Percentiles rank a stretch among this genome's conserved stretches.
These are phyloP conservation scores for Zasmidium citrigriseum DNA, from an alignment of 2,329 filamentous ascomycete genomes.

Conservation along the genomic window DNA sequence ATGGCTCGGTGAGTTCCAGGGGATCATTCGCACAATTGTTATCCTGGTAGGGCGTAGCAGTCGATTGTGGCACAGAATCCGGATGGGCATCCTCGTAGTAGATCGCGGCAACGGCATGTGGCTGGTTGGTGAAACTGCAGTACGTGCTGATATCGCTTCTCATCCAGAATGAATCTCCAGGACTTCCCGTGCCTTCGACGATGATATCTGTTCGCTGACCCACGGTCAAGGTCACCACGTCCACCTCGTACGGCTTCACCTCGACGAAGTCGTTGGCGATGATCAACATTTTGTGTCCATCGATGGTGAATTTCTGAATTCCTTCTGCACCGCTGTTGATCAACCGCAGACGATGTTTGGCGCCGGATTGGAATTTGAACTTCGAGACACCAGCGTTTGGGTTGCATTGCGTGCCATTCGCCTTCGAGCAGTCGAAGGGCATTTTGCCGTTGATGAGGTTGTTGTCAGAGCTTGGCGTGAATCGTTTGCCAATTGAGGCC, in stretches of 20 bases:
- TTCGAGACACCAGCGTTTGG: slow-evolving; percentile 33
- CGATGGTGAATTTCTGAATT: slow-evolving; percentile 48
- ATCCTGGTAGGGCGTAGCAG: slow-evolving; percentile 51
- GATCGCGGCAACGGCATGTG: slow-evolving; percentile 59
- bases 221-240: slow-evolving; percentile 55
- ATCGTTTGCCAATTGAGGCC: slow-evolving; percentile 2
- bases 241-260: slow-evolving; percentile 41
- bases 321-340: slow-evolving; percentile 45
- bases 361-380: slow-evolving; percentile 41
- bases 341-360: slow-evolving; percentile 42
- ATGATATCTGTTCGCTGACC: slow-evolving; percentile 54
- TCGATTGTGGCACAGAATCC: slow-evolving; percentile 37
- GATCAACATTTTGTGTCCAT: slow-evolving; percentile 45
- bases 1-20: slow-evolving; percentile 53
- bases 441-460: slow-evolving; percentile 21
- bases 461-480: slow-evolving; percentile 9
- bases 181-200: slow-evolving; percentile 36
- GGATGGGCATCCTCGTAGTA: slow-evolving; percentile 64
- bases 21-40: slow-evolving; percentile 58
- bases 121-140: slow-evolving; percentile 23
- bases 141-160: slow-evolving; percentile 22
- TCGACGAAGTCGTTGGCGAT: slow-evolving; percentile 46
- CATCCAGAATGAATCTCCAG: slow-evolving; percentile 38
- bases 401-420: slow-evolving; percentile 24
- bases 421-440: slow-evolving; percentile 30